Conservation (phyloP, 2,329 filamentous ascomycete species). For the Fusarium sp. region DNA sequence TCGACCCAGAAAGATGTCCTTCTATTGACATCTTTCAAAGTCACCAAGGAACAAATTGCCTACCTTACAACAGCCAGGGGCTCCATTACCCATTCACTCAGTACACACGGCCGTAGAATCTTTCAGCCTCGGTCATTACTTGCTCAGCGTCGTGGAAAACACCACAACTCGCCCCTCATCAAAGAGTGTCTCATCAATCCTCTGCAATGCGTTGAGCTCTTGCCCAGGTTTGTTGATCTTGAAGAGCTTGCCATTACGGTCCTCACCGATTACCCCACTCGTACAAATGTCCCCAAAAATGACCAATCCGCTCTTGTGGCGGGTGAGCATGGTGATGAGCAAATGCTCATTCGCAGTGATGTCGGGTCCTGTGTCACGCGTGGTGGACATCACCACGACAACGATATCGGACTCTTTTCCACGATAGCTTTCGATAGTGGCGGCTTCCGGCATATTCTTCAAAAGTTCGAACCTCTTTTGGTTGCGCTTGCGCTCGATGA, state of each 20-base stretch:
- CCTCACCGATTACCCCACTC: not conserved
- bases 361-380: not conserved
- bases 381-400: not conserved
- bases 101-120: accelerated
- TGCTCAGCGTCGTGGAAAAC: accelerated
- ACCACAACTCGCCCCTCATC: not conserved
- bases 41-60: no score
- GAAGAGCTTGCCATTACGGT: not conserved
- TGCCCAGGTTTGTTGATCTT: not conserved
- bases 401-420: not conserved
- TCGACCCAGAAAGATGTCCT: no score
- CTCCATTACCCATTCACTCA: not conserved
- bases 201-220: not conserved
- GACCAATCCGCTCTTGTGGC: not conserved
- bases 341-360: not conserved
- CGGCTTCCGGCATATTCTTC: not conserved
- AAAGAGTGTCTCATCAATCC: not conserved
- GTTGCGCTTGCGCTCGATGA: not conserved
- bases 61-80: not conserved
- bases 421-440: not conserved
- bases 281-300: not conserved
- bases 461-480: not conserved
- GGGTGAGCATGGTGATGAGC: not conserved
- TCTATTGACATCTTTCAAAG: no score
- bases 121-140: accelerated